Evolutionary conservation across 2,329 filamentous ascomycete genomes (phyloP).

Genomic region (Cercospora brassicicola): DNA sequence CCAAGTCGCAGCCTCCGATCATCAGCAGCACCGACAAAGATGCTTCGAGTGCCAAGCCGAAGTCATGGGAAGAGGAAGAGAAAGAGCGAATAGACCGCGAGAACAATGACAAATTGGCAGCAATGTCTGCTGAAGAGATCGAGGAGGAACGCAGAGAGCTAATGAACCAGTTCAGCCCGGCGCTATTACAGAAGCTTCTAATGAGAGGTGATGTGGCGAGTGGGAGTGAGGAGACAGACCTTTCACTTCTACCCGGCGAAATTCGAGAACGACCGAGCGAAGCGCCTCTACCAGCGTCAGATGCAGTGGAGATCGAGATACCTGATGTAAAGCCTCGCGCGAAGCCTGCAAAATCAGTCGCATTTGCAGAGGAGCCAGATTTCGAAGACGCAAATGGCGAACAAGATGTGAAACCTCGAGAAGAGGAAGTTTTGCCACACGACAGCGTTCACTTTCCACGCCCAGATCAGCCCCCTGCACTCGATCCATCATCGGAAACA

Average conservation of each 20-base stretch:
- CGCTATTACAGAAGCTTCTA: slow-evolving; percentile 73
- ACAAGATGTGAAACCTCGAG: not conserved
- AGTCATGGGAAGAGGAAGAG: slow-evolving; percentile 56
- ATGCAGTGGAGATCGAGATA: not conserved
- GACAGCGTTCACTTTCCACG: slow-evolving; percentile 60
- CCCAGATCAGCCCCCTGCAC: slow-evolving; percentile 60
- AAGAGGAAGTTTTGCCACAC: slow-evolving; percentile 22
- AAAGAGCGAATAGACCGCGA: slow-evolving; percentile 75
- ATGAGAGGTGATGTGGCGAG: slow-evolving; percentile 75
- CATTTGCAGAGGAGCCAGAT: slow-evolving; percentile 25
- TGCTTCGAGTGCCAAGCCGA: slow-evolving; percentile 24
- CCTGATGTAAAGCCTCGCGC: slow-evolving; percentile 8
- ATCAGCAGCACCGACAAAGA: not conserved
- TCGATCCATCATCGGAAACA: slow-evolving; percentile 78
- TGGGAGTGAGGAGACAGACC: slow-evolving; percentile 47
- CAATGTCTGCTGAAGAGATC: slow-evolving; percentile 82
- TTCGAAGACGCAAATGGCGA: slow-evolving; percentile 9
- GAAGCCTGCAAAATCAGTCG: slow-evolving; percentile 30
- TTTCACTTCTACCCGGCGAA: slow-evolving; percentile 23
- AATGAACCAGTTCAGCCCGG: slow-evolving; percentile 72
- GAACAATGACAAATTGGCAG: slow-evolving; percentile 69
- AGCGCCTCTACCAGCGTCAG: not conserved
- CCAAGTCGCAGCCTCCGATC: not conserved
- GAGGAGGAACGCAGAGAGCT: slow-evolving; percentile 76
- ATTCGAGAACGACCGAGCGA: not conserved